phyloP scores from a whole-genome alignment of 768 basidiomycete species.

The Russula olivacea region DNA sequence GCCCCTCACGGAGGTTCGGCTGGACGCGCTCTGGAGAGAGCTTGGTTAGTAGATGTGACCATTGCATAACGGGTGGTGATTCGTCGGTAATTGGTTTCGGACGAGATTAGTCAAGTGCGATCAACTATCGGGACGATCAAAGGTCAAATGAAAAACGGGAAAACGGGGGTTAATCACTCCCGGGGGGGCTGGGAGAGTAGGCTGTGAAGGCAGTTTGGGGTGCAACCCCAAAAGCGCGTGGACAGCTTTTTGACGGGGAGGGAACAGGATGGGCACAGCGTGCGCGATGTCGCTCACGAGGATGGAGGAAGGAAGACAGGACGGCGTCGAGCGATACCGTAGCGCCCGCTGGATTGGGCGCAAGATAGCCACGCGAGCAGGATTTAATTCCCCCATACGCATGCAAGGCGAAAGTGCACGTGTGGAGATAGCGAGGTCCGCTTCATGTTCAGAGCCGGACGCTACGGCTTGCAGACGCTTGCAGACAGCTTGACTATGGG shows the following conservation, averaged over 20 bases:
- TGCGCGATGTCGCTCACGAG: not conserved
- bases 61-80: constrained; percentile 13
- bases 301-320: not conserved
- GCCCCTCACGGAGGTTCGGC: constrained; percentile 19
- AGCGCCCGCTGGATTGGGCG: constrained; percentile 8
- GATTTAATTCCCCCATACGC: not conserved
- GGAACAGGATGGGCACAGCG: constrained; percentile 20
- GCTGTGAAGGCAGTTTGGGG: constrained; percentile 19
- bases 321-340: constrained; percentile 2
- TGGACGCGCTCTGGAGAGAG: constrained; percentile 16
- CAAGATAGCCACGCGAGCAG: constrained; percentile 15
- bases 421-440: not conserved
- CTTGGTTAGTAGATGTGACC: constrained; percentile 9
- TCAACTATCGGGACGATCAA: constrained; percentile 3
- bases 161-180: not conserved
- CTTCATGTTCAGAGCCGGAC: not conserved
- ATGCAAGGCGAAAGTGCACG: not conserved
- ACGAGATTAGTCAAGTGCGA: not conserved
- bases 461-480: not conserved
- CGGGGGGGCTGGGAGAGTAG: not conserved
- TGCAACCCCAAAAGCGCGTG: constrained; percentile 9
- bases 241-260: constrained; percentile 8
- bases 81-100: not conserved
- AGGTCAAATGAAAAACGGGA: not conserved
- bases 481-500: not conserved